phyloP scores from a whole-genome alignment of 2,329 filamentous ascomycete species.

The Plenodomus tracheiphilus region DNA sequence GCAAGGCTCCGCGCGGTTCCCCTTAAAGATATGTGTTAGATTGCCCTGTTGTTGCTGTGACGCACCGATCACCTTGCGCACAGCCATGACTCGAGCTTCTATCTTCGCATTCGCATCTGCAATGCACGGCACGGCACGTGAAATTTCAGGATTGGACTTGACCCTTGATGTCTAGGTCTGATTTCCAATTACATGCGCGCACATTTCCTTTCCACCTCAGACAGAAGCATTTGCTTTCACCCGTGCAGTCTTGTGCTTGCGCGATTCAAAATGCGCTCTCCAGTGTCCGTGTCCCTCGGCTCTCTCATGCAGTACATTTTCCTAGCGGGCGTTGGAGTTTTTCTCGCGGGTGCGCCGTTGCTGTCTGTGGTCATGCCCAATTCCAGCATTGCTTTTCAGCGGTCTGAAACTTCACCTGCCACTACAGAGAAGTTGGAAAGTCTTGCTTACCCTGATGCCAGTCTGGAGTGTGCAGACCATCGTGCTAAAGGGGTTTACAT shows the following conservation, averaged over 20 bases:
- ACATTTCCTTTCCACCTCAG: too few species aligned
- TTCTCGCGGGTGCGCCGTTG: constrained; percentile 43
- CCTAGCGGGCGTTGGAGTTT: constrained; percentile 33
- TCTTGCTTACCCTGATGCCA: constrained; percentile 46
- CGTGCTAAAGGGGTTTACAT: constrained; percentile 50
- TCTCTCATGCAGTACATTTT: constrained; percentile 38
- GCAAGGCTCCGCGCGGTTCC: not conserved
- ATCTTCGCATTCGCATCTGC: too few species aligned
- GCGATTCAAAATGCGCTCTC: too few species aligned
- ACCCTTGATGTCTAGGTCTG: too few species aligned
- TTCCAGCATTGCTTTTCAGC: not conserved
- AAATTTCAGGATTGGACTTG: too few species aligned
- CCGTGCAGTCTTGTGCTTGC: too few species aligned
- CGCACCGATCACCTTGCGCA: too few species aligned
- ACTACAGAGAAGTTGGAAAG: constrained; percentile 38
- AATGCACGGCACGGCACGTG: too few species aligned
- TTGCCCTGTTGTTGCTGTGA: too few species aligned
- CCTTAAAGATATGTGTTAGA: not conserved
- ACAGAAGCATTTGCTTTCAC: too few species aligned
- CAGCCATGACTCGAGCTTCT: too few species aligned
- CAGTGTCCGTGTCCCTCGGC: constrained; percentile 17
- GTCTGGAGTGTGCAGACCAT: constrained; percentile 46
- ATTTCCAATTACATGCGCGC: too few species aligned
- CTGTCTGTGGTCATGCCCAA: constrained; percentile 9
- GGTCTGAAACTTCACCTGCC: not conserved